A percentile compares a stretch with the other conserved stretches of the same genome.
These are phyloP conservation scores for Cymodocea nodosa DNA, from an alignment of 116 monocot genomes.

Conservation along the genomic window DNA sequence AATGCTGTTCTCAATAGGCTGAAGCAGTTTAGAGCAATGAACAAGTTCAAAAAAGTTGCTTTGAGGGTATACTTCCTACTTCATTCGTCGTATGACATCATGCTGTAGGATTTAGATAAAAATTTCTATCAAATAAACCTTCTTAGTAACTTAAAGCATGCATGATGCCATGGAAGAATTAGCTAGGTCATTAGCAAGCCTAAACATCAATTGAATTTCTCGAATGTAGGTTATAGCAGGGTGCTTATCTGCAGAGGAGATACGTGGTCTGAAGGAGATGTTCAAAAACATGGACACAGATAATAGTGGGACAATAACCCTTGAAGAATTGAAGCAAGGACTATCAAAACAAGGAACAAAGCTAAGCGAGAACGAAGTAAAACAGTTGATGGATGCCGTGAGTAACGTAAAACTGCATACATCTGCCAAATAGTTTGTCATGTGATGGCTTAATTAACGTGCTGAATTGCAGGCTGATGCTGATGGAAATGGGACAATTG, in stretches of 20 bases:
- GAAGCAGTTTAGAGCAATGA: slow-evolving; percentile 95
- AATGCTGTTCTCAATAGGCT: slow-evolving; percentile 75
- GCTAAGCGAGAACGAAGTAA: slow-evolving; percentile 61
- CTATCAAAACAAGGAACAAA: slow-evolving; percentile 74
- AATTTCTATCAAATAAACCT: too few species aligned
- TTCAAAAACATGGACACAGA: slow-evolving; percentile 88
- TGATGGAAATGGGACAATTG: slow-evolving; percentile 89
- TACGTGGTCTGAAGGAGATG: slow-evolving; percentile 84
- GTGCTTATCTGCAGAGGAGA: slow-evolving; percentile 92
- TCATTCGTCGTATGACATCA: not conserved
- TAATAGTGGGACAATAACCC: slow-evolving; percentile 89
- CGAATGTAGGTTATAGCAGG: slow-evolving; percentile 66
- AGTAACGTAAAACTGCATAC: slow-evolving; percentile 11
- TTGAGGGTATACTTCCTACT: slow-evolving; percentile 54
- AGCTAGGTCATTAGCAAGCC: too few species aligned
- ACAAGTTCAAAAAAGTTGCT: slow-evolving; percentile 99
- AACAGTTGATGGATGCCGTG: slow-evolving; percentile 86
- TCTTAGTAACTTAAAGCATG: too few species aligned
- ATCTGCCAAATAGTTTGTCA: not conserved
- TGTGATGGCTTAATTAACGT: not conserved
- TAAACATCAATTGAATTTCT: not conserved
- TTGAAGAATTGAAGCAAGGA: slow-evolving; percentile 78
- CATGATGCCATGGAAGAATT: too few species aligned
- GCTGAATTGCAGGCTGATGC: slow-evolving; percentile 65
- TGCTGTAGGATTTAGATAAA: too few species aligned